Base-by-base conservation (phyloP, 305 asterid genomes). In the Fraxinus greggii region DNA sequence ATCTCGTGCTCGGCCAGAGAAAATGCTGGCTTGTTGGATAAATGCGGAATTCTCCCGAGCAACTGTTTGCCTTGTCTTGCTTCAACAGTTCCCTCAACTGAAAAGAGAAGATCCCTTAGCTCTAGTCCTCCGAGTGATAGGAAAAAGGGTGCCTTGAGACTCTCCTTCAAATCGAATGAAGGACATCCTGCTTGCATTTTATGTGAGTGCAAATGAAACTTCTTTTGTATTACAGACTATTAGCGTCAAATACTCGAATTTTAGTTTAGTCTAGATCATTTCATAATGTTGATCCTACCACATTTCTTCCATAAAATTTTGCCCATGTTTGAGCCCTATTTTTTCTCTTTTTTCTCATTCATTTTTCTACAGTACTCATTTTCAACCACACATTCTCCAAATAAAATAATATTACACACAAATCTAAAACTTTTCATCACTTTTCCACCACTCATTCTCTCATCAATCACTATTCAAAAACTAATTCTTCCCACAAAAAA, bases 11-110 rank as follows among this genome's bases (percentile, higher is more conserved):
- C 88, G 17, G 81, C 83, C 31, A 92, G 86, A 77, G 98, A 89
- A 86, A 83, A 86, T 48, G 80, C 82, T 81, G 92, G 92, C 78
- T 88, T 94, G 87, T 87, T 94, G 86, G 93, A 89, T 80, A 89
- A 92, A 81, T 94, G 98, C 72, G 98, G 98, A 26, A 90, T 96
- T 79, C 83, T 92, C 81, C 91, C 97, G 9, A 88, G 81, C 78
- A 97, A 94, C 80, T 97, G 99, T 86, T 87, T 97, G 86, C 98
- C 99, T 29, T 94, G 98, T 84, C 91, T 97, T 75, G 96, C 98
- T 76, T 90, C 98, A 7, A 85, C 98, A 12, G 91, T 90, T 76
- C 87, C 90, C 8, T 80, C 92, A 0, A 86, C 86, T 33, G 97
- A 93, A 75, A 94, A 93, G 92, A 90, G 95, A 82, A 86, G 90